Evolutionary conservation across 2,329 filamentous ascomycete genomes (phyloP), one percentile per base, ranked within the genome.

Genomic region (Clonostachys solani): DNA sequence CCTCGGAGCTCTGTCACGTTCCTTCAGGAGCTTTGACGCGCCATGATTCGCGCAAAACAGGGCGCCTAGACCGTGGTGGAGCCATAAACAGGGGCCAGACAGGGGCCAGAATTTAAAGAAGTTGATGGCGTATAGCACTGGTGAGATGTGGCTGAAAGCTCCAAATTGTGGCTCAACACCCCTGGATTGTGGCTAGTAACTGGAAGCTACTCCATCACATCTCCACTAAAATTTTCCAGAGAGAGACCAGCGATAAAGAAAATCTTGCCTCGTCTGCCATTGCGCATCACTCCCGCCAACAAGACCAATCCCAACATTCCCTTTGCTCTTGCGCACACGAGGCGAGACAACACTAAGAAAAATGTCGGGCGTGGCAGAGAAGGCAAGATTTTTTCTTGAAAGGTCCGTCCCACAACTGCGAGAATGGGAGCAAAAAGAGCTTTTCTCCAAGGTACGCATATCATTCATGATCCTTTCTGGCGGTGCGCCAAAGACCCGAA

Each of bases 381-480:
- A 96, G 70, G 94, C 92, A 47, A 89, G 92, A 49, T 97, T 92
- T 70, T 96, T 89, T 68, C 80, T 97, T 54, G 94, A 99, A 73
- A 87, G 92, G 56, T 87, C 88, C 3, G 89, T 96, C 40, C 90
- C 92, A 15, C 92, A 97, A 66, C 80, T 99, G 48, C 89, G 91
- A 52, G 91, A 96, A 60, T 95, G 90, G 66, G 88, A 95, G 68
- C 82, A 89, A 54, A 96, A 96, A 67, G 86, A 89, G 58, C 87
- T 99, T 56, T 99, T 99, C 71, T 82, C 79, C 51, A 84, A 86
- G 72, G 88, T 88, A 66, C 34, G 68, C 15, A n/a, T 18, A 33
- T 17, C 18, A 15, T 36, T 17, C 12, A 8, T 9, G 40, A 7
- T 18, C 12, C 36, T 38, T 7, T 18, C 15, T 18, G 15, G 36